These are phyloP conservation scores for Hygrophorus pudorinus DNA, from an alignment of 768 basidiomycete species.

Conservation along the genomic window DNA sequence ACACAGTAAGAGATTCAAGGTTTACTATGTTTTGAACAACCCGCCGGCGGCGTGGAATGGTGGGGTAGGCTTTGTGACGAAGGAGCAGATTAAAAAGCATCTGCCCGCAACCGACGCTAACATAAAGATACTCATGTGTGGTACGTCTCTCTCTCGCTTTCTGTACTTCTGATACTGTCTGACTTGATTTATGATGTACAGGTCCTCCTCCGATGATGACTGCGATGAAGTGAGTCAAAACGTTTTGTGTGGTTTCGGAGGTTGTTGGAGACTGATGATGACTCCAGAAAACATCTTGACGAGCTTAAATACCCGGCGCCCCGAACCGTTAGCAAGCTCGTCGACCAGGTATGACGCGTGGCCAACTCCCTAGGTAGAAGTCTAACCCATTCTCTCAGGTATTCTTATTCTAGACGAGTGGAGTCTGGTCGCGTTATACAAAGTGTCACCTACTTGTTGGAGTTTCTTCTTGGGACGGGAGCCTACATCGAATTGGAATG, in stretches of 20 bases:
- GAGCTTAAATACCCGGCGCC: slow-evolving; percentile 85
- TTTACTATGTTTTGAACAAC: slow-evolving; percentile 93
- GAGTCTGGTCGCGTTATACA: too few relatives aligned
- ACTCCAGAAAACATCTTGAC: slow-evolving; percentile 71
- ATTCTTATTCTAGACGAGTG: too few relatives aligned
- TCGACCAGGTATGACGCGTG: slow-evolving; percentile 52
- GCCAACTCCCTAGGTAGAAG: too few relatives aligned
- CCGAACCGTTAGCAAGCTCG: slow-evolving; percentile 85
- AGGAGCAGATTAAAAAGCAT: slow-evolving; percentile 79
- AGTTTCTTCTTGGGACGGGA: too few relatives aligned
- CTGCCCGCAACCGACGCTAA: slow-evolving; percentile 58
- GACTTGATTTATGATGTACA: slow-evolving; percentile 15
- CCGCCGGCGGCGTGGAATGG: slow-evolving; percentile 80
- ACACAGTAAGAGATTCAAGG: slow-evolving; percentile 55
- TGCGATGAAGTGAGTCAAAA: slow-evolving; percentile 39
- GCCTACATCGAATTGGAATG: too few relatives aligned
- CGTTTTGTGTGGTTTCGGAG: slow-evolving; percentile 1
- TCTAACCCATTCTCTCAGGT: too few relatives aligned
- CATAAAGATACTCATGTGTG: slow-evolving; percentile 84
- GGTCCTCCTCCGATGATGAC: slow-evolving; percentile 51
- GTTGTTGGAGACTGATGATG: slow-evolving; percentile 5
- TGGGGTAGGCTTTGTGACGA: slow-evolving; percentile 87
- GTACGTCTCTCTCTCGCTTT: slow-evolving; percentile 24
- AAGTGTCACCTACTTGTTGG: too few relatives aligned
- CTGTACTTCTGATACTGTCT: background rate